Conservation (phyloP, 1,284 basidiomycete genomes). For the Austroboletus novae-zelandiae region DNA sequence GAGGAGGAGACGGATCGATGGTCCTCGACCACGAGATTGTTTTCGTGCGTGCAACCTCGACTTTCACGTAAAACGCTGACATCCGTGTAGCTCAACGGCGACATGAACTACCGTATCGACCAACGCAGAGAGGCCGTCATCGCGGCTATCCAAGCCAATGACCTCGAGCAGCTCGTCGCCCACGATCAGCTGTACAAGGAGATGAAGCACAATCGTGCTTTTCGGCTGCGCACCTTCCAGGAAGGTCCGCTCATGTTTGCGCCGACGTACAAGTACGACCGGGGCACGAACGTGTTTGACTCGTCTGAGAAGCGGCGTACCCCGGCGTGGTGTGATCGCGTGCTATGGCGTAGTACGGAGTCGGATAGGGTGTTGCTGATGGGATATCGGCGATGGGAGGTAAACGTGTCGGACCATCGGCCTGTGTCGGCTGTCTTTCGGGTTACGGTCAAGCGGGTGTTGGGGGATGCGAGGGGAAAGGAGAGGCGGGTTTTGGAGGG, state of each 20-base stretch:
- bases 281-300: constrained; percentile 77
- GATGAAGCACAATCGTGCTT: constrained; percentile 81
- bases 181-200: constrained; percentile 93
- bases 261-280: constrained; percentile 98
- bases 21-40: constrained; percentile 94
- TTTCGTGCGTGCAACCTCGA: constrained; percentile 60
- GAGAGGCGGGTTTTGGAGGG: constrained; percentile 54
- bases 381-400: constrained; percentile 78
- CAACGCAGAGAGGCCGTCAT: constrained; percentile 82
- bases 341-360: constrained; percentile 76
- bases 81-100: constrained; percentile 61
- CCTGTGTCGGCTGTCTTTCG: constrained; percentile 81
- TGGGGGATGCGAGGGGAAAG: constrained; percentile 52
- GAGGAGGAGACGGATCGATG: constrained; percentile 93
- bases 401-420: constrained; percentile 82
- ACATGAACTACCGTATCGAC: constrained; percentile 94
- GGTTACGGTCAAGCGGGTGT: constrained; percentile 71
- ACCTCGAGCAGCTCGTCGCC: constrained; percentile 61
- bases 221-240: constrained; percentile 79
- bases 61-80: not conserved
- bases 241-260: constrained; percentile 83
- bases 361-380: constrained; percentile 57
- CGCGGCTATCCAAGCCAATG: constrained; percentile 61
- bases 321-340: constrained; percentile 96
- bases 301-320: constrained; percentile 83